Evolutionary conservation across 306 rosid genomes (phyloP).

Genomic region (Clitoria ternatea): DNA sequence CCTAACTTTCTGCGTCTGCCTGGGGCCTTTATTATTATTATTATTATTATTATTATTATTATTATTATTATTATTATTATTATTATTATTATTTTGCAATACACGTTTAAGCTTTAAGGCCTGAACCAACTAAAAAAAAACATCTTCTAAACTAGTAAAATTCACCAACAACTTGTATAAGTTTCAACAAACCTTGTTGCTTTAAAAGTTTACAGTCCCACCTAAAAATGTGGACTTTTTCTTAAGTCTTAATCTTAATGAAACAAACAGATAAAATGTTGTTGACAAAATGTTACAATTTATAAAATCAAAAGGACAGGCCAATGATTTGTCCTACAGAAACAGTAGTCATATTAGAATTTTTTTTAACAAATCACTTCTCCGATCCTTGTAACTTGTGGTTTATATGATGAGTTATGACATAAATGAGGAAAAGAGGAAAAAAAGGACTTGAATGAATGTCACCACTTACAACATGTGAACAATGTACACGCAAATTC

Average conservation of each 20-base stretch:
- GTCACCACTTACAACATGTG: slow-evolving; percentile 10
- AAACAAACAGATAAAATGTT: background rate
- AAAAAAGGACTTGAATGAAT: background rate
- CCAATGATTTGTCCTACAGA: background rate
- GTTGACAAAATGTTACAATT: background rate
- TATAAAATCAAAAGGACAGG: background rate
- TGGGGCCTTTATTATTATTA: too few relatives aligned
- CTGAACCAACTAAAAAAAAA: too few relatives aligned
- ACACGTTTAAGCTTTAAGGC: too few relatives aligned
- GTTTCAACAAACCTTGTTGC: background rate
- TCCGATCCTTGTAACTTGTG: background rate
- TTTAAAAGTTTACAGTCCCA: background rate
- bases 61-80: too few relatives aligned
- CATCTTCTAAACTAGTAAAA: too few relatives aligned
- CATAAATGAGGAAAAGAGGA: background rate
- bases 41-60: too few relatives aligned
- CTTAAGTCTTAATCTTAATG: background rate
- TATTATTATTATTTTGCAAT: background rate
- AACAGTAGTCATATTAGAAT: background rate
- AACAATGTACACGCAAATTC: slow-evolving; percentile 31
- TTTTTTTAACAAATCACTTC: background rate
- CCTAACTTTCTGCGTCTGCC: too few relatives aligned
- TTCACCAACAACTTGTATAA: background rate
- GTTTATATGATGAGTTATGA: background rate
- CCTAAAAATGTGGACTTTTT: background rate